A percentile compares a stretch with the other conserved stretches of the same genome.
Conservation (phyloP, 2,329 filamentous ascomycete species). For the Aquanectria penicillioides region DNA sequence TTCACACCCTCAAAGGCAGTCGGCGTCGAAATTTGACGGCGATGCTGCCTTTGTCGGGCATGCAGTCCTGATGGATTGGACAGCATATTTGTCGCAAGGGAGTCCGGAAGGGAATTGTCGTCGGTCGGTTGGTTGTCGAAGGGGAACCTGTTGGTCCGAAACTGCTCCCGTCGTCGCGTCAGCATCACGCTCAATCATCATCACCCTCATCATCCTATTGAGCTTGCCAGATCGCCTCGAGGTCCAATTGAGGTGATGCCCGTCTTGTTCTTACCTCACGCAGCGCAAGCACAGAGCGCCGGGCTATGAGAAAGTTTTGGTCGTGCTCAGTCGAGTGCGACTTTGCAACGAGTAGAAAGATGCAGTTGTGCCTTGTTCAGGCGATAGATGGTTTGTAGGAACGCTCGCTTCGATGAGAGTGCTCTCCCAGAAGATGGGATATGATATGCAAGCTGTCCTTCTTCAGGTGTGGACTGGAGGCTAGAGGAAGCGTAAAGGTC, state of each 20-base stretch:
- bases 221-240: too few species aligned
- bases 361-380: constrained; percentile 47
- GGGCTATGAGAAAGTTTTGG: constrained; percentile 63
- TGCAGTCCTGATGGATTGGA: constrained; percentile 80
- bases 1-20: constrained; percentile 79
- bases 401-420: constrained; percentile 31
- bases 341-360: constrained; percentile 43
- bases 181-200: not conserved
- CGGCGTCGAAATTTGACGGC: constrained; percentile 89
- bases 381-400: constrained; percentile 35
- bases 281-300: constrained; percentile 85
- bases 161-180: constrained; percentile 40
- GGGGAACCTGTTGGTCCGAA: constrained; percentile 61
- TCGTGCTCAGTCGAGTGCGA: constrained; percentile 61
- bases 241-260: not conserved
- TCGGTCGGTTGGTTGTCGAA: constrained; percentile 60
- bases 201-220: not conserved
- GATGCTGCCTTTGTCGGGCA: constrained; percentile 67
- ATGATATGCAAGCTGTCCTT: constrained; percentile 23
- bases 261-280: constrained; percentile 70
- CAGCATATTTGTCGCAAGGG: constrained; percentile 79
- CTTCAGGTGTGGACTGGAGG: constrained; percentile 31
- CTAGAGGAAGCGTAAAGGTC: constrained; percentile 36
- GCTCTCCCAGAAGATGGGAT: constrained; percentile 24
- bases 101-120: constrained; percentile 71